Evolutionary conservation across 306 rosid genomes (phyloP), one percentile per base, ranked within the genome.

Genomic region (Cyamopsis tetragonoloba): DNA sequence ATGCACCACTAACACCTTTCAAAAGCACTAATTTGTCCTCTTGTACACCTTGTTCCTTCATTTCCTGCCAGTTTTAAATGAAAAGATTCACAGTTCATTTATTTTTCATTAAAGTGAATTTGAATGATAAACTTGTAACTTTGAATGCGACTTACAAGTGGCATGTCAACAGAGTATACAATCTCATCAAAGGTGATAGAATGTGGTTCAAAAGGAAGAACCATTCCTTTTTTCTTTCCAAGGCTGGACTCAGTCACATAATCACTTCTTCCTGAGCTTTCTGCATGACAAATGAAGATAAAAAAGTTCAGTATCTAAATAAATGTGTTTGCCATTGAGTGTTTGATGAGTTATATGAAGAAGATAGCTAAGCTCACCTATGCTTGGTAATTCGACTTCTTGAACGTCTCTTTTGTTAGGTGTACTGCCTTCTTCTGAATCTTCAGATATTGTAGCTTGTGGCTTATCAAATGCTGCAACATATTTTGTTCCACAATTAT

Each of bases 151-250:
- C 51, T 43, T 76, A 85, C 89, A 73, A 63, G 83, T 28, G 87
- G 89, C 89, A 85, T 85, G 73, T 85, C 85, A 41, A 85, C 87
- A 30, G 91, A 75, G 74, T 85, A 85, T 22, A 38, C 28, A 0
- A 85, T 48, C 7, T 85, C 85, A 54, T 85, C 82, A 58, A 85
- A 85, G 19, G 84, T 77, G 48, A 85, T 85, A 1, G 77, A 69
- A 64, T 82, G 79, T 6, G 82, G 85, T 4, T 79, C 85, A 59
- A 82, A 85, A 15, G 89, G 89, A 82, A 85, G 89, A 77, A 85
- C 78, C 89, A 85, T 85, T 73, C 89, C 89, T 32, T 73, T 79
- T 46, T 77, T 73, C 6, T 48, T 55, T 55, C 71, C 77, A 1
- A 61, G 74, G 75, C 74, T 59, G 2, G 79, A 74, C 22, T 70